These are phyloP conservation scores for Cutaneotrichosporon spelunceum DNA, from an alignment of 1,284 basidiomycete species.

Conservation along the genomic window DNA sequence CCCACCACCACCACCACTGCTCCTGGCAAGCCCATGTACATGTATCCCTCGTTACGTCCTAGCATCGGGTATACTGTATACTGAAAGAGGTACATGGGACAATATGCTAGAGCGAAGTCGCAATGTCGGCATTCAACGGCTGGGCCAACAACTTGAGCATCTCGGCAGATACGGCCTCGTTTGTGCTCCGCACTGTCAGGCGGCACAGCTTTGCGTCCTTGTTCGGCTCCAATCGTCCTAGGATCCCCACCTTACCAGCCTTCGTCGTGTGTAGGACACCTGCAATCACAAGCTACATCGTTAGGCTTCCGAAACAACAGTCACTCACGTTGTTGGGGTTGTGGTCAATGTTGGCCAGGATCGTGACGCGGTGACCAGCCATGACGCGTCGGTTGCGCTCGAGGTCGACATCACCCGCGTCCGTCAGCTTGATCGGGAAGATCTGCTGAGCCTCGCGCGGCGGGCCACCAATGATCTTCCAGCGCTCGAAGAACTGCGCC, in stretches of 20 bases:
- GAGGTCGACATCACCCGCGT: conserved; percentile 68
- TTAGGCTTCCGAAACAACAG: background rate
- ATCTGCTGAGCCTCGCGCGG: conserved; percentile 87
- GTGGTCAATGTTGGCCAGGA: conserved; percentile 77
- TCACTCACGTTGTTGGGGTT: conserved; percentile 60
- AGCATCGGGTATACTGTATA: background rate
- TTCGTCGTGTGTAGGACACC: conserved; percentile 84
- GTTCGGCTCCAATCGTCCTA: conserved; percentile 91
- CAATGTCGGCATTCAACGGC: conserved; percentile 45
- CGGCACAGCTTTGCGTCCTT: conserved; percentile 90
- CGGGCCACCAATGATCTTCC: conserved; percentile 93
- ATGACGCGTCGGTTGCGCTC: conserved; percentile 71
- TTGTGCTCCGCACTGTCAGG: conserved; percentile 90
- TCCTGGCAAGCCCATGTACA: too few relatives aligned
- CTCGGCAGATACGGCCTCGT: conserved; percentile 81
- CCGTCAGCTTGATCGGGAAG: conserved; percentile 72
- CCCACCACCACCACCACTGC: background rate
- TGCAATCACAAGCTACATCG: conserved; percentile 77
- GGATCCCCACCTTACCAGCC: conserved; percentile 90
- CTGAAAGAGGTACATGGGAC: background rate
- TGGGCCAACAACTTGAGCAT: conserved; percentile 59
- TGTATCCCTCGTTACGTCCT: conserved; percentile 6
- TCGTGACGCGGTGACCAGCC: conserved; percentile 67
- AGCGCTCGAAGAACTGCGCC: conserved; percentile 92
- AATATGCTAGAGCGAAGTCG: conserved; percentile 18